phyloP scores from a whole-genome alignment of 805 yeast species.

The Yarrowia sp. region DNA sequence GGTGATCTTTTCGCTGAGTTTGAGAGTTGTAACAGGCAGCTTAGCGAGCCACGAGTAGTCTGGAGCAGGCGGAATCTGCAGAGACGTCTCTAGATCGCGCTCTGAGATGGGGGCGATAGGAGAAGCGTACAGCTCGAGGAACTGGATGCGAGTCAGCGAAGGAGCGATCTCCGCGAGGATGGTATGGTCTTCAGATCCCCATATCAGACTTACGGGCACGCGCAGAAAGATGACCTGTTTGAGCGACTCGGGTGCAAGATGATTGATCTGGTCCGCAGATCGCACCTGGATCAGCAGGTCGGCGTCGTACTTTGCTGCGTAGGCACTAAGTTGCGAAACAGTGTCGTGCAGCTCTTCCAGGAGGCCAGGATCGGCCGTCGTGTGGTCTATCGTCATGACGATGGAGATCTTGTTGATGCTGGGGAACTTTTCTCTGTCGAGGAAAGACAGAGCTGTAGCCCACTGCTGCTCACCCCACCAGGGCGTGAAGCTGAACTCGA shows the following conservation, averaged over 20 bases:
- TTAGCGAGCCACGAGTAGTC: slow-evolving; percentile 4
- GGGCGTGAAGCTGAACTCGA: slow-evolving; percentile 8
- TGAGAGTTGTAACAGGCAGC: not conserved
- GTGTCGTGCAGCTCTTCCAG: not conserved
- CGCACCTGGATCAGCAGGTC: not conserved
- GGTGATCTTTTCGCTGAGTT: not conserved
- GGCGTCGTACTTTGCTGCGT: not conserved
- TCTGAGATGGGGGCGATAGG: not conserved
- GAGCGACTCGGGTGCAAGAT: not conserved
- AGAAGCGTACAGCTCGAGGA: slow-evolving; percentile 1
- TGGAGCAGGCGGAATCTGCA: slow-evolving; percentile 12
- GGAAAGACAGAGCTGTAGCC: not conserved
- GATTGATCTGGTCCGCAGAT: not conserved
- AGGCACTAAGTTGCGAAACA: not conserved
- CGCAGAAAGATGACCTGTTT: not conserved
- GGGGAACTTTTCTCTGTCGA: not conserved
- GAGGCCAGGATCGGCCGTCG: not conserved
- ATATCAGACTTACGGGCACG: not conserved
- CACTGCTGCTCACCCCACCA: slow-evolving; percentile 22
- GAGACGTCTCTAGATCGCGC: not conserved
- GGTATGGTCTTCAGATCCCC: slow-evolving; percentile 10
- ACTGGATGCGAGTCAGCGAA: not conserved
- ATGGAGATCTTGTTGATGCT: not conserved
- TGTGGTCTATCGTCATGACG: slow-evolving; percentile 3
- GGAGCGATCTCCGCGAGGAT: not conserved